Evolutionary conservation across 164 flowering plant species (phyloP), one percentile per base, ranked within the genome.

Genomic region (Aristolochia contorta): DNA sequence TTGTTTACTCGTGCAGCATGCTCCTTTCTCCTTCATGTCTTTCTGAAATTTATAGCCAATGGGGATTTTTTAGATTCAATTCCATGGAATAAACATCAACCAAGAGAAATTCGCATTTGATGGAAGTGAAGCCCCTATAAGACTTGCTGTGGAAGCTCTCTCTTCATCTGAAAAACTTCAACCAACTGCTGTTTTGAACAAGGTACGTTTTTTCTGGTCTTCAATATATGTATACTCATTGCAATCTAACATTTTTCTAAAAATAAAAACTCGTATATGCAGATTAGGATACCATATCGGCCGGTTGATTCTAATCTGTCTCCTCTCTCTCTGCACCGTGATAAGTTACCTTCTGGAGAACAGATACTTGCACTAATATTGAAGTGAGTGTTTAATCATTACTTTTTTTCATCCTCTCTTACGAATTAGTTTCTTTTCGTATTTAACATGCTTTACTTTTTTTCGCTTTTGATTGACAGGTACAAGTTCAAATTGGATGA

Each of bases 401-500:
- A 24, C 65, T 43, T 60, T 25, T 57, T 53, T 32, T 22, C 9
- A 60, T 61, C 21, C 14, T 32, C 57, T 52, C 54, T 43, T 20
- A 3, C 18, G 12, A 15, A 12, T 30, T 67, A 43, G 12, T 33
- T 47, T 53, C 37, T 55, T 33, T 14, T 1, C 16, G 46, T 59
- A 33, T 23, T 33, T 30, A n/a, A 22, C 27, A 57, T 30, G 1
- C 57, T 27, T 21, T 53, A 14, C 51, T 22, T 15, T 10, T 59
- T 33, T 25, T 67, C 4, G 23, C 48, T 47, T 60, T 10, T 10
- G 43, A 37, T 70, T n/a, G 80, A 75, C 81, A 93, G 99, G 58
- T 93, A 93, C 84, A 93, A 88, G 74, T 80, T 93, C 71, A 90
- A 85, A 80, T 67, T 93, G 74, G 99, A 90, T 62, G 93, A 88